Evolutionary conservation across 257 asterid genomes (phyloP), one percentile per base, ranked within the genome.

Genomic region (Salvia rosmarinus): DNA sequence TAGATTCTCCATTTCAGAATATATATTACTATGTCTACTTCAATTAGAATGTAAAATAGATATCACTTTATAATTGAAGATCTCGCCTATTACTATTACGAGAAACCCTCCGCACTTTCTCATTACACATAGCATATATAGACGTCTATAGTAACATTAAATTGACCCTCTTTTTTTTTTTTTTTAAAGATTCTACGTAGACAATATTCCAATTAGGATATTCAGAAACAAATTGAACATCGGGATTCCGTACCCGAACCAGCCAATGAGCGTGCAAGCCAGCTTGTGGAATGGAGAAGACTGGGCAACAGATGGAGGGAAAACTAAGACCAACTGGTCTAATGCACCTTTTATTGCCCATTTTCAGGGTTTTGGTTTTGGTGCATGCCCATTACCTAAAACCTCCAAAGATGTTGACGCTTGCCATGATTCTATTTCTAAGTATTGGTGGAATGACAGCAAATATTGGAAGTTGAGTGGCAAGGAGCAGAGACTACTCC

Each of bases 301-400:
- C 40, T 90, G 95, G 96, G 95, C 93, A 6, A 88, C 95, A 3
- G 88, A 85, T 47, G 95, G 97, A 19, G 91, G 90, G 13, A 47
- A 3, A 16, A 82, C 80, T 0, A 86, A 78, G 86, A 85, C 25
- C 9, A 44, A 87, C 43, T 91, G 94, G 94, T 69, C 88, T 0
- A 4, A 44, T 34, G 83, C 88, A 10, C 98, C 98, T 13, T 91
- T 89, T 67, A 20, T 9, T 14, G 91, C 95, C n/a, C 51, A 72
- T 0, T 91, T 80, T 42, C 76, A 75, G 37, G 91, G 69, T 1
- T 87, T 87, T 75, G 40, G 14, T 1, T 67, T 84, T 13, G 80
- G 28, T 21, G 93, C 79, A 2, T 84, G 94, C 56, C 8, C 70
- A 40, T 5, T 14, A 6, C 20, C 56, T 43, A 19, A 12, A 6